Conservation (phyloP, 192 early-diverging fungal species). For the Podila epicladia region DNA sequence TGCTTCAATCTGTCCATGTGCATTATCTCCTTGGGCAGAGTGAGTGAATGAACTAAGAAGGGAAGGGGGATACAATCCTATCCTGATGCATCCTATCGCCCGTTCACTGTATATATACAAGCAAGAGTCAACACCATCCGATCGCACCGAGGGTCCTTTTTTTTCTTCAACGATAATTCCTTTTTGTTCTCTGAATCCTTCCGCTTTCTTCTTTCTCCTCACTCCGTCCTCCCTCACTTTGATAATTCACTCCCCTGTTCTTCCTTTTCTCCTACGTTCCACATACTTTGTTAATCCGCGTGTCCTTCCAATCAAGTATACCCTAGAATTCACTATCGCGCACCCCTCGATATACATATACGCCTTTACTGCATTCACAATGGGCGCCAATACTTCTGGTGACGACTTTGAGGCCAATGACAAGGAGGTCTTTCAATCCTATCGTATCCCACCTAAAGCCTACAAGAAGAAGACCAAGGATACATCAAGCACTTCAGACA, state of each 20-base stretch:
- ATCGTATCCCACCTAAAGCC: conserved; percentile 41
- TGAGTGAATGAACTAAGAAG: too few relatives aligned
- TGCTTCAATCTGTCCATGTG: neutral
- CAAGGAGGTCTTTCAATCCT: conserved; percentile 49
- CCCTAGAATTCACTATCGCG: neutral
- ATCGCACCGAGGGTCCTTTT: too few relatives aligned
- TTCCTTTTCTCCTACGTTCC: neutral
- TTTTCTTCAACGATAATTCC: too few relatives aligned
- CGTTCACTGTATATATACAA: too few relatives aligned
- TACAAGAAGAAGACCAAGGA: conserved; percentile 40
- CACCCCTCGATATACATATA: neutral
- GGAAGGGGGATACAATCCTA: neutral
- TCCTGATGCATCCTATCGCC: conserved; percentile 3
- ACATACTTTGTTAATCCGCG: neutral
- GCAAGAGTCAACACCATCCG: too few relatives aligned
- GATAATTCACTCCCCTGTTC: neutral
- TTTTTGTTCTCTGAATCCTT: neutral
- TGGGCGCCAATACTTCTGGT: conserved; percentile 41
- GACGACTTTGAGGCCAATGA: conserved; percentile 30
- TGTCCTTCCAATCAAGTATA: neutral
- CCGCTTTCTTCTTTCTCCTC: neutral
- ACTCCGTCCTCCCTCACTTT: neutral
- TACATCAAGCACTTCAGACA: neutral
- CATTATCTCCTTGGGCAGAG: neutral
- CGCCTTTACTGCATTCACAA: neutral